Evolutionary conservation across 2,329 filamentous ascomycete genomes (phyloP).

Genomic region (Cercospora sp.): DNA sequence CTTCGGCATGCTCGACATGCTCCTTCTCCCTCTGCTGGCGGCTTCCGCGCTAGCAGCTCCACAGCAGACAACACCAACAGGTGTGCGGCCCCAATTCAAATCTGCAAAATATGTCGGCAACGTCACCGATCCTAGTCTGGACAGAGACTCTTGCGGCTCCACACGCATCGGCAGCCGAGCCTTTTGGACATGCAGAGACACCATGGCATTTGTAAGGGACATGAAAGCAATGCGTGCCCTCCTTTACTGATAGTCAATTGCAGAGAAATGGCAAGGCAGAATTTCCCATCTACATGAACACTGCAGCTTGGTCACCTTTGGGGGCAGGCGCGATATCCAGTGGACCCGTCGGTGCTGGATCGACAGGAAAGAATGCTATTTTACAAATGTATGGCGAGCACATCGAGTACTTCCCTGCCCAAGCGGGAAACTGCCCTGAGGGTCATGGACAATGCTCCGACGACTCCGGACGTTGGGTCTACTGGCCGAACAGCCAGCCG

Average conservation of each 20-base stretch:
- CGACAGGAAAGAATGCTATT: conserved; percentile 23
- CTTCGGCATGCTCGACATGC: neutral
- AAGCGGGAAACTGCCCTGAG: conserved; percentile 15
- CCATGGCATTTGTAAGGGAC: conserved; percentile 17
- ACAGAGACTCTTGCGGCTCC: conserved; percentile 31
- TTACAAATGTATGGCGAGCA: conserved; percentile 25
- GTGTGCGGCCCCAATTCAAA: conserved; percentile 16
- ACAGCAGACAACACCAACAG: conserved; percentile 8
- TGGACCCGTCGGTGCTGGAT: conserved; percentile 20
- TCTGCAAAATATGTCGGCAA: conserved; percentile 23
- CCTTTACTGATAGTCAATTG: neutral
- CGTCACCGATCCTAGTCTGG: conserved; percentile 25
- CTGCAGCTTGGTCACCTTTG: conserved; percentile 26
- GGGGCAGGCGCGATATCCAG: conserved; percentile 11
- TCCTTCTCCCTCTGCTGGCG: conserved; percentile 7
- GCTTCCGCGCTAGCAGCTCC: conserved; percentile 12
- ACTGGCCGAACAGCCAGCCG: conserved; percentile 29
- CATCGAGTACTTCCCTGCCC: conserved; percentile 20
- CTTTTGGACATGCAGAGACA: conserved; percentile 33
- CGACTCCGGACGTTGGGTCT: conserved; percentile 24
- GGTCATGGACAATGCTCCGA: conserved; percentile 20
- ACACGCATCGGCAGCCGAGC: conserved; percentile 23
- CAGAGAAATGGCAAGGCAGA: conserved; percentile 13
- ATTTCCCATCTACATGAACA: conserved; percentile 25
- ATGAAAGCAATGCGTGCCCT: neutral